A percentile compares a stretch with the other conserved stretches of the same genome.
Evolutionary conservation across 2,329 filamentous ascomycete species (phyloP).

Genomic region (Botrytis porri): DNA sequence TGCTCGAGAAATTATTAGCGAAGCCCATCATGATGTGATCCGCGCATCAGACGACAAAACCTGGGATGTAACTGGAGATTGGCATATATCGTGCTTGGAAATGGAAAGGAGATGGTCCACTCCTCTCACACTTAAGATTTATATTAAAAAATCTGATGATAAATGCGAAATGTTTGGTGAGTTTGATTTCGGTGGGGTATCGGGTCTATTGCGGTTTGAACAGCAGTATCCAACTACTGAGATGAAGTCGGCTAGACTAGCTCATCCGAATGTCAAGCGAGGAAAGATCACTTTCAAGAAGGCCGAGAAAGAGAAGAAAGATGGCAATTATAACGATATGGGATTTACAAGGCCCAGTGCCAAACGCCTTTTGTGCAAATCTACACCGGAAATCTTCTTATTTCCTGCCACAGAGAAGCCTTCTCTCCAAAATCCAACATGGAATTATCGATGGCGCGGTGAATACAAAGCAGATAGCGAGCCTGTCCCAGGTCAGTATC

Average conservation of each 20-base stretch:
- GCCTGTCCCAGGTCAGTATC: neutral
- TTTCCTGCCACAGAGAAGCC: neutral
- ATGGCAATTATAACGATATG: neutral
- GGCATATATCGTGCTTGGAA: neutral
- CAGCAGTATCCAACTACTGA: neutral
- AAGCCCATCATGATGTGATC: neutral
- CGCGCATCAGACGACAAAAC: neutral
- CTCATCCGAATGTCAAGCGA: neutral
- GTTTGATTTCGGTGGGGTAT: neutral
- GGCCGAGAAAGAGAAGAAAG: neutral
- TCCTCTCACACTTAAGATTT: neutral
- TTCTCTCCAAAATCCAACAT: neutral
- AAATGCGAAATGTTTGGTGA: neutral
- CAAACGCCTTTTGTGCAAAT: no score
- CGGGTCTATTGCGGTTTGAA: neutral
- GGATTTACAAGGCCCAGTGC: no score
- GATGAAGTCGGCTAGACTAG: neutral
- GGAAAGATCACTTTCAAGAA: no score
- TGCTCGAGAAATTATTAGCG: neutral
- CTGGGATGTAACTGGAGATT: conserved; percentile 6
- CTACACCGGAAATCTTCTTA: neutral
- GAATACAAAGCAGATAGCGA: neutral
- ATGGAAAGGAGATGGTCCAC: neutral
- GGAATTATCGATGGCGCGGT: neutral
- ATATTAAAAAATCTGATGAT: neutral